phyloP scores from a whole-genome alignment of 768 basidiomycete genomes.

The Pulveroboletus sp. region DNA sequence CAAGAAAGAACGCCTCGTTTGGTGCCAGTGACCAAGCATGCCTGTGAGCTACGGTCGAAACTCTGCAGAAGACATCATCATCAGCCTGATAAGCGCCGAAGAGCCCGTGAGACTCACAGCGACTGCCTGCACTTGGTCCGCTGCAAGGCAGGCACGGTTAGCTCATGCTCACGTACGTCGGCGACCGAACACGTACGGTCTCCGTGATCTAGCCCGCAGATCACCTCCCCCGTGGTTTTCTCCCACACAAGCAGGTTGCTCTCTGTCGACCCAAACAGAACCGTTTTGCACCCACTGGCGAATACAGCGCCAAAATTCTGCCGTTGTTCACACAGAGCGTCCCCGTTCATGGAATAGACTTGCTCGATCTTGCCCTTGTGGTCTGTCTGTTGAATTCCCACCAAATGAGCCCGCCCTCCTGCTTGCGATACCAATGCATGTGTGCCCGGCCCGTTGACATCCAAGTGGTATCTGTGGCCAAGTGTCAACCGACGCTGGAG shows the following conservation, averaged over 20 bases:
- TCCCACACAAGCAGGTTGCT: constrained; percentile 62
- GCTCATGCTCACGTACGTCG: neutral
- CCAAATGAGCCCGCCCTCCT: constrained; percentile 47
- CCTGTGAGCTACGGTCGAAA: constrained; percentile 39
- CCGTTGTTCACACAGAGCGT: constrained; percentile 26
- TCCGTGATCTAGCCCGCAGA: constrained; percentile 58
- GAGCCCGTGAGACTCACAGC: constrained; percentile 25
- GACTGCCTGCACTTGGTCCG: constrained; percentile 31
- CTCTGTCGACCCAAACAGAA: constrained; percentile 54
- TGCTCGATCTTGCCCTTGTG: constrained; percentile 51
- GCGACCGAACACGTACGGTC: constrained; percentile 41
- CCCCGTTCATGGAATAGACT: constrained; percentile 43
- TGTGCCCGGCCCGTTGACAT: constrained; percentile 44
- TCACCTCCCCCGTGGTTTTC: constrained; percentile 44
- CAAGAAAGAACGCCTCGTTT: constrained; percentile 50
- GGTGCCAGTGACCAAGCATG: constrained; percentile 53
- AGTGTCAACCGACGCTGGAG: constrained; percentile 8
- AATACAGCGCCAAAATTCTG: constrained; percentile 49
- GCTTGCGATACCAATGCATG: constrained; percentile 51
- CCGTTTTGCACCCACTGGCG: constrained; percentile 45
- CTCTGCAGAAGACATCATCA: constrained; percentile 29
- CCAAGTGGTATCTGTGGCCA: constrained; percentile 45
- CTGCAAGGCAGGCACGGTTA: constrained; percentile 18
- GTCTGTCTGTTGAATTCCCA: constrained; percentile 46
- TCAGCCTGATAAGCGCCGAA: constrained; percentile 23